Percentiles rank a stretch among this genome's conserved stretches.
Conservation (phyloP, 78 protist species). For the Protostelium mycophagum region DNA sequence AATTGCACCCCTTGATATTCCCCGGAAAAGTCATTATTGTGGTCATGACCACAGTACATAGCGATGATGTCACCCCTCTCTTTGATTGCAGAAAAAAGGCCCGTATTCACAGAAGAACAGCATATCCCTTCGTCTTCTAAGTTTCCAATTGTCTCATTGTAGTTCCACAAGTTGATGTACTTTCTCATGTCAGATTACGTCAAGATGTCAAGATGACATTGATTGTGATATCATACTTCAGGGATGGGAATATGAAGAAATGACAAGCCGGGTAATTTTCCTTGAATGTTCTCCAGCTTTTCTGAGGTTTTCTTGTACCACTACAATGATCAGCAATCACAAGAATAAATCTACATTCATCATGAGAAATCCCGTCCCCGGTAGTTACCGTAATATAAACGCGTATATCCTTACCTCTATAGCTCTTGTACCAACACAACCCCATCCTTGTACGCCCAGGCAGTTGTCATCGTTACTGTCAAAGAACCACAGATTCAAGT, state of each 20-base stretch:
- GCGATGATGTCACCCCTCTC: conserved; percentile 50
- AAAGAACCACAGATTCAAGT: conserved; percentile 23
- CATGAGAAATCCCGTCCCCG: too few relatives aligned
- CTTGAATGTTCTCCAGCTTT: conserved; percentile 7
- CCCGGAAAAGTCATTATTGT: conserved; percentile 57
- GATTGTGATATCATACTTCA: too few relatives aligned
- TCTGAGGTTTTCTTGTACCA: conserved; percentile 30
- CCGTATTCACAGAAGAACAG: conserved; percentile 61
- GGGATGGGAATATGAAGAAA: conserved; percentile 65
- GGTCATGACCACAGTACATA: conserved; percentile 59
- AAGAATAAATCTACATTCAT: too few relatives aligned
- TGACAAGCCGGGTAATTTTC: conserved; percentile 28
- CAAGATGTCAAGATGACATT: too few relatives aligned
- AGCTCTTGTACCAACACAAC: conserved; percentile 51
- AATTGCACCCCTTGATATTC: conserved; percentile 33
- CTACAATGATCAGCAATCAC: conserved; percentile 2
- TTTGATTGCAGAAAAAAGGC: conserved; percentile 41
- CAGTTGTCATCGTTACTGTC: conserved; percentile 50
- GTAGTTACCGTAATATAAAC: too few relatives aligned
- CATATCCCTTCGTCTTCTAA: conserved; percentile 53
- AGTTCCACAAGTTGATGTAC: conserved; percentile 48
- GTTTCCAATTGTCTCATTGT: conserved; percentile 12
- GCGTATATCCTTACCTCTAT: not conserved
- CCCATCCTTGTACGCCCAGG: conserved; percentile 51
- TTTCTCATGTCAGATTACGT: not conserved